Percentiles rank a stretch among this genome's conserved stretches.
Evolutionary conservation across 176 grass and related monocot species (phyloP).

Genomic region (Triticum urartu): DNA sequence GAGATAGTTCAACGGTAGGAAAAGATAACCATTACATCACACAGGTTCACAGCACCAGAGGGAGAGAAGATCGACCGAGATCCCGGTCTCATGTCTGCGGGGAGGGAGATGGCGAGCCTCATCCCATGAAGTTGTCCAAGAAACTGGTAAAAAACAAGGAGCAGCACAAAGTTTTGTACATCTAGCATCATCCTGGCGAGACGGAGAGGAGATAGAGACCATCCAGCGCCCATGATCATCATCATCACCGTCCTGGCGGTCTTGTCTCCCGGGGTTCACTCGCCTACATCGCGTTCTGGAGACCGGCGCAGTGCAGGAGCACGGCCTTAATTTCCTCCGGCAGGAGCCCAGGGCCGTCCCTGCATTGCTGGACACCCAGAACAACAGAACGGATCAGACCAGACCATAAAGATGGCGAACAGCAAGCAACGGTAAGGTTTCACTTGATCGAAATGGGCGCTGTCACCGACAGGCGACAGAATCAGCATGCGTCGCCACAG

Average conservation of each 20-base stretch:
- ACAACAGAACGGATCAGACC: neutral
- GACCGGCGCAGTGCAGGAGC: constrained; percentile 61
- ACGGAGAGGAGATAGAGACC: neutral
- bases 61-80: neutral
- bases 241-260: neutral
- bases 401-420: constrained; percentile 10
- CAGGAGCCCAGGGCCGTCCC: constrained; percentile 46
- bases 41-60: neutral
- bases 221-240: neutral
- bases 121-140: constrained; percentile 18
- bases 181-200: neutral
- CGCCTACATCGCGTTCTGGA: constrained; percentile 44
- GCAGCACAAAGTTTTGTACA: neutral
- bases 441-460: neutral
- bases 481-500: neutral
- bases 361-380: constrained; percentile 50
- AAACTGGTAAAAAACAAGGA: neutral
- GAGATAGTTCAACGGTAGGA: constrained; percentile 24
- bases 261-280: neutral
- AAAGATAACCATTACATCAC: constrained; percentile 24
- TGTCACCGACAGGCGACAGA: too few species aligned
- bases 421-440: neutral
- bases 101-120: constrained; percentile 39
- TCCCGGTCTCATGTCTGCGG: constrained; percentile 8
- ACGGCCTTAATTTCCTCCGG: constrained; percentile 83